phyloP scores from a whole-genome alignment of 305 asterid genomes.

The Lippia alba region DNA sequence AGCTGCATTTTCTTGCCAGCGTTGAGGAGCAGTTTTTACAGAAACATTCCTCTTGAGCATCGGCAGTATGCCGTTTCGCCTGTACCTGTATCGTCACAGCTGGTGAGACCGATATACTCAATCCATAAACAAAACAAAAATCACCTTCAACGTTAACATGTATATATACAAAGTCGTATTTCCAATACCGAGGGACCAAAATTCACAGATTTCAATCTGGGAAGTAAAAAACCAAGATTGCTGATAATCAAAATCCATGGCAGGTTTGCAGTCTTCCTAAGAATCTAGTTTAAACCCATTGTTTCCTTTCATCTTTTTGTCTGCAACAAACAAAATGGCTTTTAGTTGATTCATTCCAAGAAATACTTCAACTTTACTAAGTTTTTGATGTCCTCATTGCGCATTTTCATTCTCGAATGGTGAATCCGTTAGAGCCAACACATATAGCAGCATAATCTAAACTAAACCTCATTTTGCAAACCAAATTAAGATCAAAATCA shows the following conservation, averaged over 20 bases:
- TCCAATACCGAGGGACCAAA: background rate
- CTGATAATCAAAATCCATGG: background rate
- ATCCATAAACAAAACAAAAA: background rate
- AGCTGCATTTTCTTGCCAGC: constrained; percentile 93
- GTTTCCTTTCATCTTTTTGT: background rate
- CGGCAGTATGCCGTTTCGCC: constrained; percentile 90
- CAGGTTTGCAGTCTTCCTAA: background rate
- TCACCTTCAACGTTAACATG: constrained; percentile 10
- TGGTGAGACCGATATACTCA: constrained; percentile 32
- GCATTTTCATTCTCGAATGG: background rate
- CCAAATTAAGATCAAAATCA: background rate
- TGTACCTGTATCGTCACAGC: constrained; percentile 58
- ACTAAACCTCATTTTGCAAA: background rate
- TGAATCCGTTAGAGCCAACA: too few relatives aligned
- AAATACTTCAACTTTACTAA: background rate
- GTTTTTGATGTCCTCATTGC: background rate
- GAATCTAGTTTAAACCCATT: background rate
- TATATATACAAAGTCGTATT: background rate
- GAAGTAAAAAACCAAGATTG: constrained; percentile 4
- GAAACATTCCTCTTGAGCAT: constrained; percentile 90
- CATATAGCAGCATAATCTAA: too few relatives aligned
- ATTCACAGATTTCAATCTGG: background rate
- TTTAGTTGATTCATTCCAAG: background rate
- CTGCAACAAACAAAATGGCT: too few relatives aligned
- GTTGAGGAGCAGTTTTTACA: constrained; percentile 89